A percentile compares a stretch with the other conserved stretches of the same genome.
Conservation (phyloP, 345 rosid species). For the Populus deltoides region DNA sequence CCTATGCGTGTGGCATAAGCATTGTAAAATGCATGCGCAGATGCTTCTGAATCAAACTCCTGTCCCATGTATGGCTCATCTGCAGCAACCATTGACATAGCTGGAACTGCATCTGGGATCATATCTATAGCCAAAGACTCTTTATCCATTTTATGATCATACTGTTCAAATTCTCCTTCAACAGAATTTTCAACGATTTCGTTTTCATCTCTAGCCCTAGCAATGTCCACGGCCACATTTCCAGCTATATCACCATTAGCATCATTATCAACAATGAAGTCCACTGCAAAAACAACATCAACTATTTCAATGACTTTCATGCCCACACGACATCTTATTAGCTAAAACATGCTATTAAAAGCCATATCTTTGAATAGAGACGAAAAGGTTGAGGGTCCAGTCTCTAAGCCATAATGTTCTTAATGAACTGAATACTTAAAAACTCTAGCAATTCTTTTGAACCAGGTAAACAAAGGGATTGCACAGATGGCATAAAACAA, state of each 20-base stretch:
- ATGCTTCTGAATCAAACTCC: conserved; percentile 92
- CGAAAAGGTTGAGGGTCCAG: background rate
- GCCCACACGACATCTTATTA: background rate
- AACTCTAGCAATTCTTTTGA: background rate
- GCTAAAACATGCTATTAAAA: background rate
- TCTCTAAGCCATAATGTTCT: background rate
- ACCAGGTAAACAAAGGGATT: background rate
- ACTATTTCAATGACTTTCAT: background rate
- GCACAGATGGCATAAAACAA: background rate
- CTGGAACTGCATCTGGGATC: conserved; percentile 35
- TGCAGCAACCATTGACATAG: conserved; percentile 27
- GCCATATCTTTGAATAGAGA: background rate
- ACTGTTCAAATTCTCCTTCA: conserved; percentile 40
- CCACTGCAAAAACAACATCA: conserved; percentile 59
- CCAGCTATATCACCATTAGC: conserved; percentile 41
- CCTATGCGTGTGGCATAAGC: conserved; percentile 83
- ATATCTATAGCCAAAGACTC: conserved; percentile 31
- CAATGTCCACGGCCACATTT: conserved; percentile 45
- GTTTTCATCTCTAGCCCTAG: conserved; percentile 38
- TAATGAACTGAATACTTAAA: background rate
- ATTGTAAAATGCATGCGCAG: conserved; percentile 89
- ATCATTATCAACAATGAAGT: conserved; percentile 56
- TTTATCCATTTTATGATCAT: conserved; percentile 46
- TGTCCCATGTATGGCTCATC: conserved; percentile 84
- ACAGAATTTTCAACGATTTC: conserved; percentile 47